Percentiles rank a stretch among this genome's conserved stretches.
phyloP scores from a whole-genome alignment of 768 basidiomycete species.

The Termitomyces sp. region DNA sequence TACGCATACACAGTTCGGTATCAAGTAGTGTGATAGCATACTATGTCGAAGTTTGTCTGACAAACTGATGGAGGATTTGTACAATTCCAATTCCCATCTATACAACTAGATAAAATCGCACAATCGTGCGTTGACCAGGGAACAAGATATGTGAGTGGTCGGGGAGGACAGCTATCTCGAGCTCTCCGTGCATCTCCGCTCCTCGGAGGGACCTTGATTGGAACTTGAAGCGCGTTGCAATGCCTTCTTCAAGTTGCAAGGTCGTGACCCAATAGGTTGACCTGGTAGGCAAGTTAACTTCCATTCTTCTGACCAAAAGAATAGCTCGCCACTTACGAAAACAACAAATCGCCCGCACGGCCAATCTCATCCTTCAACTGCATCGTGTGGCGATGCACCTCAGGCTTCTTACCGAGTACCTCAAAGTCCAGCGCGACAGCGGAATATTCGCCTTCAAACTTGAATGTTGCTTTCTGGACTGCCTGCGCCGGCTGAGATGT shows the following conservation, averaged over 20 bases:
- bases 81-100: conserved; percentile 21
- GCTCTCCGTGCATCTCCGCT: conserved; percentile 49
- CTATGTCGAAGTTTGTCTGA: not conserved
- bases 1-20: not conserved
- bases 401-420: conserved; percentile 27
- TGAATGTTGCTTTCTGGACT: conserved; percentile 27
- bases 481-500: not conserved
- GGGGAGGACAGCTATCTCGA: conserved; percentile 48
- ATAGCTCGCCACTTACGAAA: conserved; percentile 22
- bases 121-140: conserved; percentile 50
- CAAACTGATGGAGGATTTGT: not conserved
- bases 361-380: conserved; percentile 31
- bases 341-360: conserved; percentile 30
- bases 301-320: not conserved
- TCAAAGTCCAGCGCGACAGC: conserved; percentile 38
- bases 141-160: conserved; percentile 51
- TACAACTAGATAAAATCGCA: conserved; percentile 51
- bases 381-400: conserved; percentile 23
- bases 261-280: conserved; percentile 27
- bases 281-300: conserved; percentile 11
- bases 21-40: not conserved
- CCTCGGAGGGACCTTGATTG: not conserved
- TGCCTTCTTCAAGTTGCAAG: conserved; percentile 22
- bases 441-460: conserved; percentile 50
- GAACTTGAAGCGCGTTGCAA: conserved; percentile 37